phyloP scores from a whole-genome alignment of 176 grass and related monocot species.

The Panicum miliaceum region DNA sequence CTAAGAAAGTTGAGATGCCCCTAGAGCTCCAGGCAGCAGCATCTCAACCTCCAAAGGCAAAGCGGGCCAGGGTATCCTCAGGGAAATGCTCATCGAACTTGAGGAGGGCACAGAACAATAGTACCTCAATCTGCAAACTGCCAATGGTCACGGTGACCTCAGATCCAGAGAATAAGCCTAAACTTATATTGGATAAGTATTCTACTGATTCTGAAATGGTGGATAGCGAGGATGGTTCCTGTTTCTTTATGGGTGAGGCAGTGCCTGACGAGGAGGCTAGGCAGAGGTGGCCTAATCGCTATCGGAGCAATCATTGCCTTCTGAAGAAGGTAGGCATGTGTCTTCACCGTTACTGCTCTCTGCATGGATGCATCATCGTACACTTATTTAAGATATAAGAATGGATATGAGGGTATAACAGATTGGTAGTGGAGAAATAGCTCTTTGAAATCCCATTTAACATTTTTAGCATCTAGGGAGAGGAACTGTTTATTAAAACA shows the following conservation, averaged over 20 bases:
- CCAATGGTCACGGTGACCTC: slow-evolving; percentile 22
- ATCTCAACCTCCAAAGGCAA: slow-evolving; percentile 41
- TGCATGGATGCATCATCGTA: slow-evolving; percentile 24
- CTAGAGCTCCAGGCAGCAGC: slow-evolving; percentile 9
- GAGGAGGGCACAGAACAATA: slow-evolving; percentile 31
- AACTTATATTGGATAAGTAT: slow-evolving; percentile 25
- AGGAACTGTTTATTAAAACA: slow-evolving; percentile 29
- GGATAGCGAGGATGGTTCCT: slow-evolving; percentile 27
- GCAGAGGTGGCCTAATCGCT: slow-evolving; percentile 78
- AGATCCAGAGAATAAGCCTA: slow-evolving; percentile 26
- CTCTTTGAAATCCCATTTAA: not conserved
- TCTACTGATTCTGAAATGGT: slow-evolving; percentile 29
- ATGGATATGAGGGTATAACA: slow-evolving; percentile 5
- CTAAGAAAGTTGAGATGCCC: slow-evolving; percentile 12
- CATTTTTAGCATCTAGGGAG: not conserved
- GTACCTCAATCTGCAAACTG: slow-evolving; percentile 5
- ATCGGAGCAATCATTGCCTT: slow-evolving; percentile 45
- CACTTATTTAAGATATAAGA: slow-evolving; percentile 15
- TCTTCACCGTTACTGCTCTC: slow-evolving; percentile 3
- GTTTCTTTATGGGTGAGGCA: slow-evolving; percentile 70
- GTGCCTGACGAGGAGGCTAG: slow-evolving; percentile 68
- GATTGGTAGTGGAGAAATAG: slow-evolving; percentile 22
- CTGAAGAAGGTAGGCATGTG: slow-evolving; percentile 45
- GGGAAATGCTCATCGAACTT: slow-evolving; percentile 24
- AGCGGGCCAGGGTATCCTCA: slow-evolving; percentile 34